Evolutionary conservation across 148 eudicot genomes (phyloP).

Genomic region (Drosera capensis): DNA sequence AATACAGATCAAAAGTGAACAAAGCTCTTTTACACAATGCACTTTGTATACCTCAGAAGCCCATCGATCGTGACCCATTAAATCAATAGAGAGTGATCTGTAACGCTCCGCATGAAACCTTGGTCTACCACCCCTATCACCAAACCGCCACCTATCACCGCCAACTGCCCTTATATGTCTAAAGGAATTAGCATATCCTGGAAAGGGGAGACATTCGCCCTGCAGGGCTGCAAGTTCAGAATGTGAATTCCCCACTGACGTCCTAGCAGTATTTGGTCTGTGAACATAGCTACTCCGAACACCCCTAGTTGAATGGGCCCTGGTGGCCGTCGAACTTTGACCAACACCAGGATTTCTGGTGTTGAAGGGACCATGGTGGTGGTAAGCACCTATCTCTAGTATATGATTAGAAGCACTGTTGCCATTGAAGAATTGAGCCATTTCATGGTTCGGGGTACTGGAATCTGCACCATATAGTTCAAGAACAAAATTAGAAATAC

Average conservation of each 20-base stretch:
- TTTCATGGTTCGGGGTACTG: constrained; percentile 22
- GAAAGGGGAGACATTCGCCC: constrained; percentile 33
- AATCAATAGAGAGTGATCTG: constrained; percentile 32
- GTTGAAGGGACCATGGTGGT: constrained; percentile 15
- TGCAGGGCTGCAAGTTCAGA: constrained; percentile 17
- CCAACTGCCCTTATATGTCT: constrained; percentile 44
- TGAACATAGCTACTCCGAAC: constrained; percentile 33
- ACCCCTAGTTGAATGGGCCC: constrained; percentile 30
- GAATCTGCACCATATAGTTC: constrained; percentile 11
- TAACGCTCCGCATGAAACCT: constrained; percentile 42
- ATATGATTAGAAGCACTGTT: constrained; percentile 21
- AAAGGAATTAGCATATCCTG: constrained; percentile 38
- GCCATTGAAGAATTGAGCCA: constrained; percentile 23
- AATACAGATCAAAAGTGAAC: background rate
- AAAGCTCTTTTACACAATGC: background rate
- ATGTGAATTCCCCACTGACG: constrained; percentile 23
- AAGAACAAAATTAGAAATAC: background rate
- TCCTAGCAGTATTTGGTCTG: constrained; percentile 25
- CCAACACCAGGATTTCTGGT: constrained; percentile 24
- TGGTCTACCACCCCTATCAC: constrained; percentile 53
- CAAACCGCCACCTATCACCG: constrained; percentile 35
- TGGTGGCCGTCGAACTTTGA: constrained; percentile 22
- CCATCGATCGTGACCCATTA: constrained; percentile 23
- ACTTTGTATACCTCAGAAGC: constrained; percentile 36
- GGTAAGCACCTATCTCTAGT: constrained; percentile 27